Evolutionary conservation across 2,329 filamentous ascomycete species (phyloP).

Genomic region (Penicillium sp.): DNA sequence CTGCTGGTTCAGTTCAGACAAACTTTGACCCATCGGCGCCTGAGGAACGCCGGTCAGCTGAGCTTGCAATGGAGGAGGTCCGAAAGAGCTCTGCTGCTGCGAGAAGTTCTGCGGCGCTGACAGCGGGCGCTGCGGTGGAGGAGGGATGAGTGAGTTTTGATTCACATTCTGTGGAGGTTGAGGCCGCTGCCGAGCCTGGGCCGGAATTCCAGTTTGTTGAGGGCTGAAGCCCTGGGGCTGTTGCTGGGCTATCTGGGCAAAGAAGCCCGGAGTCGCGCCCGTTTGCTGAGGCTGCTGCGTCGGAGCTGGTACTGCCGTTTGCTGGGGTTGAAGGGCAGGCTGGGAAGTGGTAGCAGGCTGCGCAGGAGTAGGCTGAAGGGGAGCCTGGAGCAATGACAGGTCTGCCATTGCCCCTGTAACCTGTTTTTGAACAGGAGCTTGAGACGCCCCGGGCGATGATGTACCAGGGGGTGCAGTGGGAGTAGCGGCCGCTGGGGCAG

Average conservation of each 20-base stretch:
- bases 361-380: conserved; percentile 51
- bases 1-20: conserved; percentile 65
- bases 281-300: conserved; percentile 38
- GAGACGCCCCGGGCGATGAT: conserved; percentile 32
- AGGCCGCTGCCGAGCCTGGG: conserved; percentile 59
- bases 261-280: conserved; percentile 46
- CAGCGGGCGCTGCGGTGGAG: conserved; percentile 72
- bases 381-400: conserved; percentile 57
- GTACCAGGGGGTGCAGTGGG: conserved; percentile 21
- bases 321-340: conserved; percentile 42
- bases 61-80: conserved; percentile 67
- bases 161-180: conserved; percentile 59
- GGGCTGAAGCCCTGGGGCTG: conserved; percentile 27
- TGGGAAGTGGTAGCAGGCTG: conserved; percentile 47
- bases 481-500: conserved; percentile 37
- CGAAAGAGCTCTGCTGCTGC: conserved; percentile 66
- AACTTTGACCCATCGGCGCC: conserved; percentile 66
- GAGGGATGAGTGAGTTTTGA: conserved; percentile 61
- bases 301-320: conserved; percentile 34
- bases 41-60: conserved; percentile 73
- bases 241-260: conserved; percentile 43
- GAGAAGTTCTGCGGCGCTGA: conserved; percentile 77
- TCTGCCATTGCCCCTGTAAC: conserved; percentile 67
- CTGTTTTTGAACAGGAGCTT: conserved; percentile 24
- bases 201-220: conserved; percentile 39